These are phyloP conservation scores for Fusarium sp. DNA, from an alignment of 2,329 filamentous ascomycete species.

Conservation along the genomic window DNA sequence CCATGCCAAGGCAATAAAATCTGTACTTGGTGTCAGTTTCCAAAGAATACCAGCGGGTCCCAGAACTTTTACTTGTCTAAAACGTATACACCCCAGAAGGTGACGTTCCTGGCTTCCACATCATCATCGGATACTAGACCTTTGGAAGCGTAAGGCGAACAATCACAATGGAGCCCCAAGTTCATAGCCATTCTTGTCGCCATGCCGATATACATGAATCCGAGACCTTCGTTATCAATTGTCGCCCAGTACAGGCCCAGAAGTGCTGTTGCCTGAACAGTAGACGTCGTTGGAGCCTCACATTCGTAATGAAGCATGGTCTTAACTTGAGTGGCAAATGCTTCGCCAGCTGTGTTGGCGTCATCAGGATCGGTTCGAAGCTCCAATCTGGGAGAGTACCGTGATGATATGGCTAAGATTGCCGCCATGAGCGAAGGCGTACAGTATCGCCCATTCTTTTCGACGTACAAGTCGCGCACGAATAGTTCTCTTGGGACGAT, in stretches of 20 bases:
- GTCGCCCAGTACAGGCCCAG: neutral
- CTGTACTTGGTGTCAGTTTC: neutral
- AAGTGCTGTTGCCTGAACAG: slow-evolving; percentile 5
- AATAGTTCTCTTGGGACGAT: slow-evolving; percentile 13
- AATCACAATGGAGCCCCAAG: slow-evolving; percentile 9
- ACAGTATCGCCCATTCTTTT: slow-evolving; percentile 9
- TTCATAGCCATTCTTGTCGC: slow-evolving; percentile 19
- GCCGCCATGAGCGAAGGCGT: neutral
- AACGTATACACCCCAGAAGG: slow-evolving; percentile 17
- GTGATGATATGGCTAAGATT: neutral
- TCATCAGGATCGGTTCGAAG: slow-evolving; percentile 6
- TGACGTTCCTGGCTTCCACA: slow-evolving; percentile 8
- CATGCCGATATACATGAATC: slow-evolving; percentile 18
- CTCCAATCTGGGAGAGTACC: neutral
- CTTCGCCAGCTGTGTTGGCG: slow-evolving; percentile 11
- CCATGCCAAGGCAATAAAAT: slow-evolving; percentile 10
- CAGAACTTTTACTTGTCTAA: slow-evolving; percentile 13
- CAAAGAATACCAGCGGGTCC: no score
- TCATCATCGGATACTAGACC: slow-evolving; percentile 1
- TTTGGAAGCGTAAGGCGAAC: neutral
- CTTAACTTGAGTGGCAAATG: slow-evolving; percentile 2
- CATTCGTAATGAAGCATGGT: slow-evolving; percentile 11
- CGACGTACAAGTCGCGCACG: slow-evolving; percentile 3
- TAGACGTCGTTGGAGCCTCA: neutral
- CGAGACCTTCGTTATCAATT: slow-evolving; percentile 7